phyloP scores from a whole-genome alignment of 345 rosid genomes.

The Salix viminalis region DNA sequence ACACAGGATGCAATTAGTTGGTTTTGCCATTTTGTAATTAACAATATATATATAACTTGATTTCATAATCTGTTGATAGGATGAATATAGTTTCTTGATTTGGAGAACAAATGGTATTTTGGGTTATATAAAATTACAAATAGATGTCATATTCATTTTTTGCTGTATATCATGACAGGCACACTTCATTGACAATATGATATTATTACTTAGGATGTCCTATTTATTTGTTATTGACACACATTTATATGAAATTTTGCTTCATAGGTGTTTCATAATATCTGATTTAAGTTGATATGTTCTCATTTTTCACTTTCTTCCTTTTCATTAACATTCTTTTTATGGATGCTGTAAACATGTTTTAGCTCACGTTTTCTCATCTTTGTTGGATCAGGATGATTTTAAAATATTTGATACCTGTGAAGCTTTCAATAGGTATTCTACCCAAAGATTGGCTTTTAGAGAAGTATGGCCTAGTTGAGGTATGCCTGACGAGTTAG shows the following conservation, averaged over 20 bases:
- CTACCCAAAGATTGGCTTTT: constrained; percentile 65
- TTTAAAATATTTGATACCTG: constrained; percentile 87
- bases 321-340: not conserved
- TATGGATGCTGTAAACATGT: not conserved
- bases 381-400: constrained; percentile 65
- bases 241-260: not conserved
- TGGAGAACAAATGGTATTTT: not conserved
- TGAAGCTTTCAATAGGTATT: constrained; percentile 85
- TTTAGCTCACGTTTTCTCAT: constrained; percentile 6
- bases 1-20: too few species aligned
- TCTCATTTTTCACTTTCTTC: not conserved
- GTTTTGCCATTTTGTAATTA: too few species aligned
- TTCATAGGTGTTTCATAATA: not conserved
- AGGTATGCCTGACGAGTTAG: constrained; percentile 41
- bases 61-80: not conserved
- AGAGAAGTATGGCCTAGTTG: constrained; percentile 59
- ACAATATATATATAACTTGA: not conserved
- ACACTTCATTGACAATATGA: not conserved
- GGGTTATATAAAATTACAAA: not conserved
- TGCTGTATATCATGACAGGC: not conserved
- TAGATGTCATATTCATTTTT: not conserved
- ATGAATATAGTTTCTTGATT: not conserved
- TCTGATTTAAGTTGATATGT: not conserved
- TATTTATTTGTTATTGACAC: not conserved
- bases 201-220: not conserved